These are phyloP conservation scores for Podaxis mareebaensis DNA, from an alignment of 768 basidiomycete genomes.

Conservation along the genomic window DNA sequence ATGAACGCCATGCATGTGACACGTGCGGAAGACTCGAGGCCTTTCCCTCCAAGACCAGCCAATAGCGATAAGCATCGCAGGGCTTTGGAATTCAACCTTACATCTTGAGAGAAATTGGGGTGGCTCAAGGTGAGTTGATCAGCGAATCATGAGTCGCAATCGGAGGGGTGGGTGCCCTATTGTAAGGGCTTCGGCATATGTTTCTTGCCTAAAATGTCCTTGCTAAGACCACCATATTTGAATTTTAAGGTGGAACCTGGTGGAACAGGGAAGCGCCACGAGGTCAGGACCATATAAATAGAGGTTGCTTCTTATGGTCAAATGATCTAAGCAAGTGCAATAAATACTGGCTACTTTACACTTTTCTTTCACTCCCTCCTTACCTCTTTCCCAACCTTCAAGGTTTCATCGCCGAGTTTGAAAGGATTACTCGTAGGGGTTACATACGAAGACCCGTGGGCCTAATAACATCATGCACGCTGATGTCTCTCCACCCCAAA, in stretches of 20 bases:
- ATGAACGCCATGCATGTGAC: background rate
- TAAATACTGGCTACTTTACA: background rate
- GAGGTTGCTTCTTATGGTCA: background rate
- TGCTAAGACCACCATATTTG: background rate
- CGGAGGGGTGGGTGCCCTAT: background rate
- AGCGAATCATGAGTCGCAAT: background rate
- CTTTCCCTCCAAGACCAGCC: background rate
- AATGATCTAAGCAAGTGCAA: background rate
- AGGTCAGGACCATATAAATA: background rate
- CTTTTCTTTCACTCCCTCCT: background rate
- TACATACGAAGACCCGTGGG: background rate
- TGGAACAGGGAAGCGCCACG: background rate
- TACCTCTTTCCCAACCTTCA: background rate
- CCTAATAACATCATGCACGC: background rate
- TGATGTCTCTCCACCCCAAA: constrained; percentile 5
- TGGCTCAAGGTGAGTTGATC: background rate
- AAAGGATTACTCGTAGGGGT: background rate
- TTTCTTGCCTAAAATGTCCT: background rate
- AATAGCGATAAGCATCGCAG: background rate
- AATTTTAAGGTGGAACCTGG: background rate
- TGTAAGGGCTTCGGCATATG: background rate
- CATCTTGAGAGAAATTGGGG: background rate
- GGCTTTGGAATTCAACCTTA: background rate
- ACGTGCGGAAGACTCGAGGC: background rate
- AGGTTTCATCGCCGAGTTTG: background rate